These are phyloP conservation scores for Maudiozyma pseudohumilis DNA, from an alignment of 805 yeast species.

Conservation along the genomic window DNA sequence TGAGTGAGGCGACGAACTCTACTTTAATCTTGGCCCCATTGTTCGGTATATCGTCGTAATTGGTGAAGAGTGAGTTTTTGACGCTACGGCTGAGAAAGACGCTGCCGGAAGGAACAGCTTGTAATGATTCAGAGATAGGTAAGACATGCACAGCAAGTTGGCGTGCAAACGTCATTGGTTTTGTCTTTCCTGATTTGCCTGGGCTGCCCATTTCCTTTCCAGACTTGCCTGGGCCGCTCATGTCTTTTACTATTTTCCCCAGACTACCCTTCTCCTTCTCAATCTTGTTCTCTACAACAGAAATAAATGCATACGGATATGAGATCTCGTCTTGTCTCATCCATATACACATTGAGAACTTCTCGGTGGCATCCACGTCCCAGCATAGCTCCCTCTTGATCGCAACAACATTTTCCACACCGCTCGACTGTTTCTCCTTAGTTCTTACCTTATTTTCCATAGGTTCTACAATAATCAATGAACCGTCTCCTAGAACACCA, in stretches of 20 bases:
- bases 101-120: not conserved
- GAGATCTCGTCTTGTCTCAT: slow-evolving; percentile 5
- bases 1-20: no score
- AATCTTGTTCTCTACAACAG: slow-evolving; percentile 19
- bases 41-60: slow-evolving; percentile 15
- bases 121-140: not conserved
- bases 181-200: no score
- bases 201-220: no score
- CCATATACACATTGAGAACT: not conserved
- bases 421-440: slow-evolving; percentile 4
- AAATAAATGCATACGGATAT: slow-evolving; percentile 22
- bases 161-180: not conserved
- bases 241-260: not conserved
- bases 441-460: slow-evolving; percentile 32
- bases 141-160: slow-evolving; percentile 3
- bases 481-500: slow-evolving; percentile 50
- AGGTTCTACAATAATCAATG: slow-evolving; percentile 76
- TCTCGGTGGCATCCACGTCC: not conserved
- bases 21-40: slow-evolving; percentile 31
- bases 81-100: slow-evolving; percentile 41
- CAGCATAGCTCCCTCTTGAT: slow-evolving; percentile 6
- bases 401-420: not conserved
- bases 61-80: slow-evolving; percentile 36
- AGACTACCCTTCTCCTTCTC: slow-evolving; percentile 19
- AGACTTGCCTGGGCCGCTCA: not conserved